These are phyloP conservation scores for Tetradesmus obliquus DNA, from an alignment of 139 green algal species.

Conservation along the genomic window DNA sequence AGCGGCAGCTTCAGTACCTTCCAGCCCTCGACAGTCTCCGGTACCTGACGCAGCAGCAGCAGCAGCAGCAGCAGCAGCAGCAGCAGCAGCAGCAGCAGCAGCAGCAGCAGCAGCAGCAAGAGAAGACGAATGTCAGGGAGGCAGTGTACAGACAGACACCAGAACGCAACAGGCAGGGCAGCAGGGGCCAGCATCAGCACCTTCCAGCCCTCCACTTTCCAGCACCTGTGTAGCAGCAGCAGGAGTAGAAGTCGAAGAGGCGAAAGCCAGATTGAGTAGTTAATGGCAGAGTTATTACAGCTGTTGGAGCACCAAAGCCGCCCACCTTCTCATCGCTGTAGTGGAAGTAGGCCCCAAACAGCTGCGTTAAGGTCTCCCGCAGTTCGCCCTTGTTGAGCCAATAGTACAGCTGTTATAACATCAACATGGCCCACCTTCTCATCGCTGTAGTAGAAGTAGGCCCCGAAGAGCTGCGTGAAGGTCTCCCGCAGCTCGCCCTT, in stretches of 20 bases:
- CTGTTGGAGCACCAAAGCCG: too few species aligned
- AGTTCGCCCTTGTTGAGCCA: slow-evolving; percentile 51
- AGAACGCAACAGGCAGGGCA: neutral
- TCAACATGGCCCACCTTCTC: slow-evolving; percentile 45
- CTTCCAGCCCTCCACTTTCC: slow-evolving; percentile 61
- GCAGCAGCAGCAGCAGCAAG: neutral
- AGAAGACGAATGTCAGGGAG: neutral
- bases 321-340: slow-evolving; percentile 57
- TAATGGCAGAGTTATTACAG: too few species aligned
- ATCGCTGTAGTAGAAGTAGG: slow-evolving; percentile 65
- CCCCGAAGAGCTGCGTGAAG: slow-evolving; percentile 50
- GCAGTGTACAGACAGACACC: neutral
- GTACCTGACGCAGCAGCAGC: slow-evolving; percentile 36
- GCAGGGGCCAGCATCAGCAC: slow-evolving; percentile 45
- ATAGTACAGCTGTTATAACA: too few species aligned
- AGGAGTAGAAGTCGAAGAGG: neutral
- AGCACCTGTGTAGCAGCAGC: slow-evolving; percentile 36
- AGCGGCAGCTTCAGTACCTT: slow-evolving; percentile 59
- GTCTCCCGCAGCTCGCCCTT: slow-evolving; percentile 65
- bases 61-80: neutral
- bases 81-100: neutral
- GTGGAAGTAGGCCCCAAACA: slow-evolving; percentile 60
- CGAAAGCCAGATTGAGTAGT: too few species aligned
- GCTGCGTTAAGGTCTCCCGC: slow-evolving; percentile 54
- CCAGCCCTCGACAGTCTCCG: slow-evolving; percentile 57